phyloP scores from a whole-genome alignment of 2,329 filamentous ascomycete genomes.

The Aspergillus tanneri region DNA sequence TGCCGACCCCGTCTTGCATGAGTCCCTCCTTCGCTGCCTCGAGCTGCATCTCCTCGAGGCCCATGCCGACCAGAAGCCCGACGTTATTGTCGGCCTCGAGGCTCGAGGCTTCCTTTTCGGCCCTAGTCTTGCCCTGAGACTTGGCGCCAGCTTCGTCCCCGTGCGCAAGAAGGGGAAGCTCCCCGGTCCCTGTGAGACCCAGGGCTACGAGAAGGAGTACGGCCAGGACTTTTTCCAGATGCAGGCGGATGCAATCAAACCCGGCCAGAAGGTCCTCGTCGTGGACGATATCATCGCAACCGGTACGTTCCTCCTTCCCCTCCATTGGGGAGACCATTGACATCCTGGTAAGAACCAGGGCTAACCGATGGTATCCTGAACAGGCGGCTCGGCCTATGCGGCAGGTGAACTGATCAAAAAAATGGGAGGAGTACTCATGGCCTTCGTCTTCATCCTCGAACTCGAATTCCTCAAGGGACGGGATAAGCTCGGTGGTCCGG shows the following conservation, averaged over 20 bases:
- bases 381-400: conserved; percentile 87
- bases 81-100: conserved; percentile 91
- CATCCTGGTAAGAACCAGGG: background rate
- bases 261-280: conserved; percentile 84
- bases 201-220: conserved; percentile 92
- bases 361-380: conserved; percentile 6
- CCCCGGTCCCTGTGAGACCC: conserved; percentile 81
- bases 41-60: conserved; percentile 73
- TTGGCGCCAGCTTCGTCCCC: conserved; percentile 85
- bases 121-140: conserved; percentile 76
- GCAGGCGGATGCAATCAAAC: conserved; percentile 79
- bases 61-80: conserved; percentile 65
- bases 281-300: conserved; percentile 99
- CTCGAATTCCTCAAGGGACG: conserved; percentile 89
- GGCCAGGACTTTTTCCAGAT: conserved; percentile 95
- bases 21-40: conserved; percentile 75
- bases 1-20: conserved; percentile 71
- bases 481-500: conserved; percentile 80
- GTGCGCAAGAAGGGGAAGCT: conserved; percentile 96
- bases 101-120: conserved; percentile 95
- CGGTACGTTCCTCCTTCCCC: conserved; percentile 57
- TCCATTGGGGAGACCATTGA: background rate
- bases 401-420: conserved; percentile 83
- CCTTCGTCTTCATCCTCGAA: conserved; percentile 94
- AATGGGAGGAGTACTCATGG: conserved; percentile 80